phyloP scores from a whole-genome alignment of 192 early-diverging fungal genomes.

The Glomus cerebriforme region DNA sequence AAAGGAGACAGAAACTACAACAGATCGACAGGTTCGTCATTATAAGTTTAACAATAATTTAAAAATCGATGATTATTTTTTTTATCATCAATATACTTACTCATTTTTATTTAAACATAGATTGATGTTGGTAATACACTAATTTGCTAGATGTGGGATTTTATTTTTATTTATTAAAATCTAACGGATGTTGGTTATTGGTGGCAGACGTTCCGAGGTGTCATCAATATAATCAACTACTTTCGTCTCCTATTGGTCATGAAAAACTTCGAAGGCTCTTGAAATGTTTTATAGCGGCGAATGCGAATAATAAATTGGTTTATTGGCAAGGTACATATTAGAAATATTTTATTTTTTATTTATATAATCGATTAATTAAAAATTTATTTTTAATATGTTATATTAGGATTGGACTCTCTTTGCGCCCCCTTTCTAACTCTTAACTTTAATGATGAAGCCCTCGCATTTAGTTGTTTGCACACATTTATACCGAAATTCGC shows the following conservation, averaged over 20 bases:
- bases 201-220: conserved; percentile 64
- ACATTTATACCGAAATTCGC: conserved; percentile 66
- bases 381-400: background rate
- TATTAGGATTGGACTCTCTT: conserved; percentile 68
- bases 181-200: background rate
- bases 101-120: background rate
- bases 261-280: conserved; percentile 60
- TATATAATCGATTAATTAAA: background rate
- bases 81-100: background rate
- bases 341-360: background rate
- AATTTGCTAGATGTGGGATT: background rate
- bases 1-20: conserved; percentile 47
- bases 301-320: conserved; percentile 61
- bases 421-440: conserved; percentile 75
- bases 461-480: conserved; percentile 69
- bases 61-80: no score
- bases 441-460: conserved; percentile 74
- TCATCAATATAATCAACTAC: conserved; percentile 66
- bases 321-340: conserved; percentile 76
- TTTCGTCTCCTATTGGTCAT: conserved; percentile 64
- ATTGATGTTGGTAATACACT: conserved; percentile 33
- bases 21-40: conserved; percentile 58
- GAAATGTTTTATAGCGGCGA: conserved; percentile 63
- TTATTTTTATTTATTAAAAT: background rate
- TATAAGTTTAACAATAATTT: background rate